These are phyloP conservation scores for Phytophthora uliginosa DNA, from an alignment of 352 stramenopile genomes.

Conservation along the genomic window DNA sequence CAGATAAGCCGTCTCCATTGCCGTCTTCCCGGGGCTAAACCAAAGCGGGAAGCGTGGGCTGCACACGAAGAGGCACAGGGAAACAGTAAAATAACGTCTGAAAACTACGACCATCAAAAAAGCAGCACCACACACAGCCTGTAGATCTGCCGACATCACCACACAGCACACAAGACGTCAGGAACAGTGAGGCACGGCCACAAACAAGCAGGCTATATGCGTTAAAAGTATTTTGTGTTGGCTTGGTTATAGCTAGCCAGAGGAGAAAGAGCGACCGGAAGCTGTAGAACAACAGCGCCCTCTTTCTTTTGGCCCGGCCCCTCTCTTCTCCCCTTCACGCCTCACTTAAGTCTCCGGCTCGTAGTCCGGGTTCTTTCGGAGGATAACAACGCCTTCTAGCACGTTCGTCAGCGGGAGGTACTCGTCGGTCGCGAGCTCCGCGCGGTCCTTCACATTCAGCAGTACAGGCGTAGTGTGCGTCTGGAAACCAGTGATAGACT, in stretches of 20 bases:
- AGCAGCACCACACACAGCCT: not conserved
- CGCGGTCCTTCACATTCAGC: constrained; percentile 97
- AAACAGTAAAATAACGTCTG: constrained; percentile 33
- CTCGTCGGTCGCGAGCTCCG: constrained; percentile 98
- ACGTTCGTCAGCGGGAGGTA: constrained; percentile 97
- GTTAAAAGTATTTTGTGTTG: constrained; percentile 49
- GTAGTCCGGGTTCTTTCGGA: constrained; percentile 98
- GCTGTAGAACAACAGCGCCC: constrained; percentile 26
- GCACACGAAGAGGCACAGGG: constrained; percentile 28
- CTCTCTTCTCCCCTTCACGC: constrained; percentile 17
- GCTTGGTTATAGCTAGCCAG: constrained; percentile 42
- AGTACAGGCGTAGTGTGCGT: constrained; percentile 99
- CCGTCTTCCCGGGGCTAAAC: not conserved
- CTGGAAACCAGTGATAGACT: constrained; percentile 99
- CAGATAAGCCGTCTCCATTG: constrained; percentile 32
- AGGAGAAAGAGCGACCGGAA: constrained; percentile 17
- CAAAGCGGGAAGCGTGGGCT: constrained; percentile 1
- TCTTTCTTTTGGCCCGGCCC: constrained; percentile 19
- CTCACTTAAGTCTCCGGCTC: constrained; percentile 77
- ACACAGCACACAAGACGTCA: constrained; percentile 14
- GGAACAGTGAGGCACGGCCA: not conserved
- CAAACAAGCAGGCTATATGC: constrained; percentile 8
- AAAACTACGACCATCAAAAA: constrained; percentile 1
- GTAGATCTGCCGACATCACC: constrained; percentile 1
- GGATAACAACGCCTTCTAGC: constrained; percentile 99